Evolutionary conservation across 805 yeast species (phyloP).

Genomic region (Starmerella floris): DNA sequence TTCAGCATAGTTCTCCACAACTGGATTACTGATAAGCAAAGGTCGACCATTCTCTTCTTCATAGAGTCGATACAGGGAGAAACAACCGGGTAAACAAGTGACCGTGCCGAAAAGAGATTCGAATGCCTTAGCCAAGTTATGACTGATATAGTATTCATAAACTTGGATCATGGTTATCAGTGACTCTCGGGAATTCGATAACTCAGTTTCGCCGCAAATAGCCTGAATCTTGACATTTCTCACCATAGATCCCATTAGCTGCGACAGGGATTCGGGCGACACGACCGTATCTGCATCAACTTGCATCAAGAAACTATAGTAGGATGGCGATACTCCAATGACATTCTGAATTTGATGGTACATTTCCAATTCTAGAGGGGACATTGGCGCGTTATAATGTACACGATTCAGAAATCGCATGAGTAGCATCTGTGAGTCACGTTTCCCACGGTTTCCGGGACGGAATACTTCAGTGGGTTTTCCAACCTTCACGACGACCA

Average conservation of each 20-base stretch:
- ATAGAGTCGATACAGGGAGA: constrained; percentile 44
- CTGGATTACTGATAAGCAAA: constrained; percentile 45
- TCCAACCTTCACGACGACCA: constrained; percentile 47
- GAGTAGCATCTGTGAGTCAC: constrained; percentile 48
- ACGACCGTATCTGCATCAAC: constrained; percentile 56
- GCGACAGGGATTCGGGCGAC: constrained; percentile 40
- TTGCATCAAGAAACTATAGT: constrained; percentile 42
- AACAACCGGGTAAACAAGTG: constrained; percentile 56
- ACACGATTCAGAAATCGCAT: constrained; percentile 51
- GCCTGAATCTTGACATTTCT: constrained; percentile 45
- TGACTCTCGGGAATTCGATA: constrained; percentile 38
- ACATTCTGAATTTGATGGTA: constrained; percentile 42
- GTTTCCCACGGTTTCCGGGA: constrained; percentile 55
- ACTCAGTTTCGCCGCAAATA: constrained; percentile 48
- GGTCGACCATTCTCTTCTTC: constrained; percentile 46
- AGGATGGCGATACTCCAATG: constrained; percentile 46
- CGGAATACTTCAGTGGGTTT: constrained; percentile 43
- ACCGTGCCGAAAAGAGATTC: constrained; percentile 51
- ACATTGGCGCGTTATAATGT: constrained; percentile 48
- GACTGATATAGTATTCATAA: constrained; percentile 51
- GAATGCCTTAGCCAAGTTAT: constrained; percentile 50
- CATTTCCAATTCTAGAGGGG: constrained; percentile 42
- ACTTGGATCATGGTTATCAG: constrained; percentile 52
- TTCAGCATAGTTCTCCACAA: constrained; percentile 43
- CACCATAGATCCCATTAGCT: constrained; percentile 44